Conservation (phyloP, 148 eudicot genomes). For the Mesembryanthemum crystallinum region DNA sequence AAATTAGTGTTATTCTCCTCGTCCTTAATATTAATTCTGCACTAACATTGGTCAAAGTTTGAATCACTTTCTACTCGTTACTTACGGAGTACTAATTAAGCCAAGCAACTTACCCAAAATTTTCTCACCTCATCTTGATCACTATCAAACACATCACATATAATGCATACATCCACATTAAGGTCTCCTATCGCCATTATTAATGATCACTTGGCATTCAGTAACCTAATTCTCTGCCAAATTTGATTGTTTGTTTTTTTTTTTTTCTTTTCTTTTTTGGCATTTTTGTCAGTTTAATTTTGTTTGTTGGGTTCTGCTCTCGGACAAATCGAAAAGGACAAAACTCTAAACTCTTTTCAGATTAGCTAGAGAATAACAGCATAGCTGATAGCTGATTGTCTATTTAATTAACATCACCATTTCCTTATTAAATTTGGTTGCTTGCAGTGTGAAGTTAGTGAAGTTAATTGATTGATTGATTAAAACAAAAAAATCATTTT, state of each 20-base stretch:
- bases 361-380: background rate
- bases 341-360: conserved; percentile 19
- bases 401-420: conserved; percentile 12
- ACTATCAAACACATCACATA: too few relatives aligned
- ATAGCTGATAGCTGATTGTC: background rate
- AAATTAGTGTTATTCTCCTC: too few relatives aligned
- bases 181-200: too few relatives aligned
- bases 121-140: too few relatives aligned
- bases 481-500: background rate
- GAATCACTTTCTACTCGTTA: too few relatives aligned
- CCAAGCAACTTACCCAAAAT: too few relatives aligned
- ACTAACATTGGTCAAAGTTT: too few relatives aligned
- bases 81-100: too few relatives aligned
- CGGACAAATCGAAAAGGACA: conserved; percentile 27
- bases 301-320: conserved; percentile 15
- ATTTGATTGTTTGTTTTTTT: background rate
- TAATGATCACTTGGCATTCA: too few relatives aligned
- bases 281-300: background rate
- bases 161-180: too few relatives aligned
- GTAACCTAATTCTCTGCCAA: too few relatives aligned
- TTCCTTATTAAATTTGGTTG: conserved; percentile 8
- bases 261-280: background rate
- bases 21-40: too few relatives aligned
- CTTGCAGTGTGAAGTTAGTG: conserved; percentile 14
- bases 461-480: conserved; percentile 5